Conservation (phyloP, 1,139 yeast species). For the Yamadazyma membranifaciens region DNA sequence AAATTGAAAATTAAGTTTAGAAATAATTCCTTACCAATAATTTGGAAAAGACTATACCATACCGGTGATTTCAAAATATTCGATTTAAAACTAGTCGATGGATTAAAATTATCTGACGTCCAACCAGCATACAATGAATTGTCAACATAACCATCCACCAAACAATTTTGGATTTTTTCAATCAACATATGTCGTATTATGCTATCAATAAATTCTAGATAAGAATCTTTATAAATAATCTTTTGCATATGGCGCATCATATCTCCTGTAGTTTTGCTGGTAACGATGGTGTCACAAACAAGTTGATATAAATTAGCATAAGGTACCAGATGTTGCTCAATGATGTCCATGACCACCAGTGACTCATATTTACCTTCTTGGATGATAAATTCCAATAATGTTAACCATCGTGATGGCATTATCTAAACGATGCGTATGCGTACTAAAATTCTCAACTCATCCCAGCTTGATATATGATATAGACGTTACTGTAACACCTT, state of each 20-base stretch:
- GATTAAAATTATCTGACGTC: conserved; percentile 18
- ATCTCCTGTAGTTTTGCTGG: neutral
- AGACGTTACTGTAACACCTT: neutral
- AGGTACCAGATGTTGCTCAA: neutral
- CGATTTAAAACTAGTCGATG: conserved; percentile 24
- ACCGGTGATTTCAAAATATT: conserved; percentile 29
- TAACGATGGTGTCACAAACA: conserved; percentile 1
- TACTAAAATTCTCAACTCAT: too few relatives aligned
- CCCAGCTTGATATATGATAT: too few relatives aligned
- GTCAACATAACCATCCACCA: conserved; percentile 27
- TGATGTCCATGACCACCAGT: neutral
- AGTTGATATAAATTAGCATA: conserved; percentile 1
- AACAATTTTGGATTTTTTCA: conserved; percentile 20
- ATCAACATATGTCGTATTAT: conserved; percentile 19
- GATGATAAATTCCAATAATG: neutral
- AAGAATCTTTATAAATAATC: conserved; percentile 10
- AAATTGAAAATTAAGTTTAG: conserved; percentile 28
- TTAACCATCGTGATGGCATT: neutral
- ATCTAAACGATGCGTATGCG: too few relatives aligned
- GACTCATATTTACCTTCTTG: neutral
- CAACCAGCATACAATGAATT: conserved; percentile 12
- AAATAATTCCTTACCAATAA: conserved; percentile 33
- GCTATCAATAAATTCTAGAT: conserved; percentile 26
- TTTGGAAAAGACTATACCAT: conserved; percentile 34
- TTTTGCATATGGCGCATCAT: neutral